Evolutionary conservation across 768 basidiomycete genomes (phyloP).

Genomic region (Tylopilus sp.): DNA sequence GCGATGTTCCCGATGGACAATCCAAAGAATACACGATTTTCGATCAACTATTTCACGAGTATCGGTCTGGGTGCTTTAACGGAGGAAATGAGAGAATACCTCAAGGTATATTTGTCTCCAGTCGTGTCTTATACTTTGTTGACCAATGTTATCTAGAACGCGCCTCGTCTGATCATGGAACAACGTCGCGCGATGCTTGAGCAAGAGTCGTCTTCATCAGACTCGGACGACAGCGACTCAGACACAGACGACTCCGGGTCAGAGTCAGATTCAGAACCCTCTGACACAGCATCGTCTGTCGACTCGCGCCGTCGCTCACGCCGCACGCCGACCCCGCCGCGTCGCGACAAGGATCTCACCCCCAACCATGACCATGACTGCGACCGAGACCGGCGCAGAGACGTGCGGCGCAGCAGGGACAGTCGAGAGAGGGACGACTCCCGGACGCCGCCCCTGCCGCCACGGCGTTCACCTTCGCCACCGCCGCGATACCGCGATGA

Average conservation of each 20-base stretch:
- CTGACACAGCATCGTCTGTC: slow-evolving; percentile 37
- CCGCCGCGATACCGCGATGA: no score
- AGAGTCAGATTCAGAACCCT: slow-evolving; percentile 39
- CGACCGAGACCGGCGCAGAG: slow-evolving; percentile 18
- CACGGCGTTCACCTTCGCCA: no score
- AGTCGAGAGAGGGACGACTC: slow-evolving; percentile 31
- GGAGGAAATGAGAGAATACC: slow-evolving; percentile 94
- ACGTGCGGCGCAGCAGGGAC: slow-evolving; percentile 14
- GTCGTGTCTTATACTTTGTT: neutral
- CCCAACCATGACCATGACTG: slow-evolving; percentile 11
- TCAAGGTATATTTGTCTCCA: slow-evolving; percentile 61
- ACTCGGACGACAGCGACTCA: slow-evolving; percentile 33
- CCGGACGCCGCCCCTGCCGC: slow-evolving; percentile 34
- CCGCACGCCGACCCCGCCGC: slow-evolving; percentile 34
- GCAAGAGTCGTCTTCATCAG: slow-evolving; percentile 51
- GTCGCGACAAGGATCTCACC: slow-evolving; percentile 23
- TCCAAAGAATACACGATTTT: no score
- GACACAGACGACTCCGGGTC: slow-evolving; percentile 36
- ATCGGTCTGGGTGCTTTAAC: slow-evolving; percentile 86
- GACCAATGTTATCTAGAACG: no score
- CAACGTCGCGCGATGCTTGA: no score
- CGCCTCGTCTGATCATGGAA: no score
- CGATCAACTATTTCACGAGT: no score
- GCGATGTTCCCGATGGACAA: no score
- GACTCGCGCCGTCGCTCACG: slow-evolving; percentile 26